These are phyloP conservation scores for Ophiostoma sp. DNA, from an alignment of 2,329 filamentous ascomycete genomes.

Conservation along the genomic window DNA sequence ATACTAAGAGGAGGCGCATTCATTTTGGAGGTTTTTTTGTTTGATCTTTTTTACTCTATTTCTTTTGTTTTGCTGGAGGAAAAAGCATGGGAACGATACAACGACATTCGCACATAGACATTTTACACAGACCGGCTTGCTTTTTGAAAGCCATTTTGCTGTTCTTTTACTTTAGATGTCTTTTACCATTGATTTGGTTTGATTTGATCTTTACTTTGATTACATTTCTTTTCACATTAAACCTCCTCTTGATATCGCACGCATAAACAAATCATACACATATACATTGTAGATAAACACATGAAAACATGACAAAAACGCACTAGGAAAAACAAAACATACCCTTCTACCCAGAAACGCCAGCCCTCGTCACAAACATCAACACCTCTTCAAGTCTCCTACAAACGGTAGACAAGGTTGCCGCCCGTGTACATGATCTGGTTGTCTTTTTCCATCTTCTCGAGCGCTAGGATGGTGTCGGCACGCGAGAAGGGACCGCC, in stretches of 20 bases:
- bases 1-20: neutral
- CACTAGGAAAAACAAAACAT: neutral
- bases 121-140: neutral
- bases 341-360: conserved; percentile 26
- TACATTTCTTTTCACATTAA: neutral
- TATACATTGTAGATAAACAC: neutral
- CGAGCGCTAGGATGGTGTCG: conserved; percentile 76
- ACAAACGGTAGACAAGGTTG: conserved; percentile 70
- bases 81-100: neutral
- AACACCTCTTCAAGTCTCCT: neutral
- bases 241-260: neutral
- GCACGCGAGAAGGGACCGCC: conserved; percentile 64
- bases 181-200: neutral
- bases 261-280: conserved; percentile 1
- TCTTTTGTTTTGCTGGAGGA: neutral
- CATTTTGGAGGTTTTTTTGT: neutral
- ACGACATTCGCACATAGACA: conserved; percentile 10
- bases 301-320: neutral
- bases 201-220: neutral
- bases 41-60: conserved; percentile 3
- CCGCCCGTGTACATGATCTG: conserved; percentile 81
- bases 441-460: conserved; percentile 77
- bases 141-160: neutral
- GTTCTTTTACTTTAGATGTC: neutral
- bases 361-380: neutral